These are phyloP conservation scores for Clathrospora elynae DNA, from an alignment of 2,329 filamentous ascomycete species.

Conservation along the genomic window DNA sequence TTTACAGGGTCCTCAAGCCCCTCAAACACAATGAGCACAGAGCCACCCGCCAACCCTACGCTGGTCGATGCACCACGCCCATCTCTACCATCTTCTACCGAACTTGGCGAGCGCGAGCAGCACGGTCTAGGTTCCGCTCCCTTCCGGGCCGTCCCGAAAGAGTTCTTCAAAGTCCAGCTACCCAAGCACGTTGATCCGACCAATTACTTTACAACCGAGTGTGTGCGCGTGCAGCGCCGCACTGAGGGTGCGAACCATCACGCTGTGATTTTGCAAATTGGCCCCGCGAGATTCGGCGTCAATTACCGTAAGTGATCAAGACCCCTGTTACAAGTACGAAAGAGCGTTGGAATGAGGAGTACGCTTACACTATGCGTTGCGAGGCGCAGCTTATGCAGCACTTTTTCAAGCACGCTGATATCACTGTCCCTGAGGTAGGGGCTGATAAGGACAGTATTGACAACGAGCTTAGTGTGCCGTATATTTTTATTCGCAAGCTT, in stretches of 20 bases:
- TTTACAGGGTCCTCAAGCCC: neutral
- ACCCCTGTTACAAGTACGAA: conserved; percentile 12
- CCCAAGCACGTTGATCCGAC: neutral
- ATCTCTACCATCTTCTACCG: neutral
- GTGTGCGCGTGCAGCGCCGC: neutral
- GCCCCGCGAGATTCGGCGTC: neutral
- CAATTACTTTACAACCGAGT: neutral
- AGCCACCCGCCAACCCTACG: neutral
- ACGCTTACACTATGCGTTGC: conserved; percentile 11
- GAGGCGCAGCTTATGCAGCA: conserved; percentile 12
- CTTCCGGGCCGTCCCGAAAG: neutral
- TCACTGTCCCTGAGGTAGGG: conserved; percentile 22
- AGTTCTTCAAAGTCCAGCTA: neutral
- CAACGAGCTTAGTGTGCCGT: conserved; percentile 24
- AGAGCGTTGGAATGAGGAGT: conserved; percentile 9
- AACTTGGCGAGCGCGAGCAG: neutral
- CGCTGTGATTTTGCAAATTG: neutral
- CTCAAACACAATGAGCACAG: neutral
- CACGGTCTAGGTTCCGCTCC: neutral
- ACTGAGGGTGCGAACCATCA: neutral
- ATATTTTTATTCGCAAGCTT: conserved; percentile 21
- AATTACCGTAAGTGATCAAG: conserved; percentile 4
- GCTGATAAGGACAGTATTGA: conserved; percentile 14
- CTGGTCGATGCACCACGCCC: neutral
- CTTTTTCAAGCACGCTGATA: conserved; percentile 11